Base-by-base conservation (phyloP, 192 early-diverging fungal genomes). In the Coemansia sp. region DNA sequence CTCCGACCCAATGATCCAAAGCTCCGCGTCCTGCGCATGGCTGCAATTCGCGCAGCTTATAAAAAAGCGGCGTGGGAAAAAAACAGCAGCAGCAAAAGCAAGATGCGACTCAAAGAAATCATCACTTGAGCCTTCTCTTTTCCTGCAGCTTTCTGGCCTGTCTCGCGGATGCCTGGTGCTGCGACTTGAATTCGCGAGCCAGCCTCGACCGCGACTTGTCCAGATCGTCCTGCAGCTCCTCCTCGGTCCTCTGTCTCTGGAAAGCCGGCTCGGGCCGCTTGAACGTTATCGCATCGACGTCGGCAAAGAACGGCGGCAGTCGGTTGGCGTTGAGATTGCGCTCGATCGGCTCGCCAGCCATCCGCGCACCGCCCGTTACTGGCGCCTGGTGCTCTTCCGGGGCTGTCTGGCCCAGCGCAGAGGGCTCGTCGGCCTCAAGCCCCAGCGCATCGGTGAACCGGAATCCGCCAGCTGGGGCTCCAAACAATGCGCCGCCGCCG, bases 251-350 rank as follows among this genome's bases (percentile, higher is more conserved):
- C 25, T 79, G 76, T 19, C 76, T 67, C 68, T 71, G 76, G 76
- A 79, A 79, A 42, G 42, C 58, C 1, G 76, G 51, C 60, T 79
- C 76, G 1, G 76, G 76, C n/a, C 57, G 48, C 27, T 23, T 70
- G 29, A 79, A 79, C 25, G 53, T 45, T 6, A 71, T 64, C 23
- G 76, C 58, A 23, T 79, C 76, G 23, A 68, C 39, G 59, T 79
- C 71, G 0, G 67, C 59, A 58, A 79, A 79, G 57, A 79, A 79
- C 68, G 42, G 32, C 0, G 76, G 76, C 35, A 79, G 58, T 10
- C 71, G 67, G 64, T 79, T 79, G 13, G 71, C 76, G 34, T 79
- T 79, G 23, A 79, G 50, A 23, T 79, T 79, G 35, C 76, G 76
- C 71, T 67, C 68, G 0, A 68, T 30, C 3, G 64, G 65, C 13